phyloP scores from a whole-genome alignment of 148 eudicot genomes.

The Chenopodium berlandieri region DNA sequence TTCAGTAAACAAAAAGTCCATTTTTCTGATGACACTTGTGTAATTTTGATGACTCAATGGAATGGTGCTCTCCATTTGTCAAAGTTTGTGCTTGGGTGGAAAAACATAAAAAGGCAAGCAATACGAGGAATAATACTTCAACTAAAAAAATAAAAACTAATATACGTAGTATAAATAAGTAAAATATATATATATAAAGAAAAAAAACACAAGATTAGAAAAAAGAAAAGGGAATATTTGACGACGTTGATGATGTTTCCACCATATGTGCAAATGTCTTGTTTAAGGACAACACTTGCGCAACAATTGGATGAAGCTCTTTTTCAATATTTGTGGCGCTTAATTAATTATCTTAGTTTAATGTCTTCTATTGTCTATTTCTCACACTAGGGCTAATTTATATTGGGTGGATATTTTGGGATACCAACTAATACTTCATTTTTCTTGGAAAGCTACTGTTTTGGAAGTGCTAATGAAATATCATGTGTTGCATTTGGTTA shows the following conservation, averaged over 20 bases:
- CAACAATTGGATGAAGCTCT: neutral
- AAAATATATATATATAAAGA: too few relatives aligned
- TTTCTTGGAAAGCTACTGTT: neutral
- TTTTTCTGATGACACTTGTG: too few relatives aligned
- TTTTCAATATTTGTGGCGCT: conserved; percentile 10
- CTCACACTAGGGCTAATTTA: neutral
- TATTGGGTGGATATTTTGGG: too few relatives aligned
- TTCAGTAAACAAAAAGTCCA: too few relatives aligned
- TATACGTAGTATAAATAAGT: too few relatives aligned
- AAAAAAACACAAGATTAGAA: too few relatives aligned
- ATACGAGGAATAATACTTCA: neutral
- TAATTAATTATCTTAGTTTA: neutral
- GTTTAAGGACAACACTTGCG: neutral
- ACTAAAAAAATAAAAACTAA: neutral
- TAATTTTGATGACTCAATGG: too few relatives aligned
- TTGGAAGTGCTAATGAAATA: neutral
- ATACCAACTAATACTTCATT: neutral
- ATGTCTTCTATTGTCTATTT: too few relatives aligned
- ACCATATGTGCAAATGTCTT: conserved; percentile 11
- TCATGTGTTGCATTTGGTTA: neutral
- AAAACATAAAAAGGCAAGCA: neutral
- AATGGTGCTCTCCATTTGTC: too few relatives aligned
- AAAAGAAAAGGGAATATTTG: neutral
- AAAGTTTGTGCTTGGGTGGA: neutral
- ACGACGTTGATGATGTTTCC: conserved; percentile 6